These are phyloP conservation scores for Condylostoma magnum DNA, from an alignment of 169 alveolate species.

Conservation along the genomic window DNA sequence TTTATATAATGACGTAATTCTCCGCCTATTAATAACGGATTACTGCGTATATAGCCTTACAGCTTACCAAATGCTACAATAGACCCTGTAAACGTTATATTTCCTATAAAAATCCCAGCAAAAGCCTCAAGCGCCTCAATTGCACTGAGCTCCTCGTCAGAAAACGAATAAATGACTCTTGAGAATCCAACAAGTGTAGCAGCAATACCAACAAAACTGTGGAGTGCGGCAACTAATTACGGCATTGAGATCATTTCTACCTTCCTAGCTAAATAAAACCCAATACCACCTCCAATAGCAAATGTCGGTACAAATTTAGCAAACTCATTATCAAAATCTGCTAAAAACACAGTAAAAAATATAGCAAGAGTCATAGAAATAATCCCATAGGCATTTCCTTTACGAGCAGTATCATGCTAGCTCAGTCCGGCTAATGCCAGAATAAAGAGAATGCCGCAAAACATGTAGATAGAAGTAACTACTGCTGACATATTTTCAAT, in stretches of 20 bases:
- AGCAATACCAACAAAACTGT: conserved; percentile 94
- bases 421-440: conserved; percentile 77
- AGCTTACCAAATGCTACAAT: conserved; percentile 32
- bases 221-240: conserved; percentile 93
- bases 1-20: conserved; percentile 54
- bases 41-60: conserved; percentile 77
- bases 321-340: not conserved
- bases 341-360: conserved; percentile 54
- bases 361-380: conserved; percentile 79
- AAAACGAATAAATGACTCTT: too few relatives aligned
- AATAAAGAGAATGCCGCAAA: conserved; percentile 42
- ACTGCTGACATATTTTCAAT: too few relatives aligned
- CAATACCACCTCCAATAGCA: conserved; percentile 31
- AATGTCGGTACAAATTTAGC: conserved; percentile 36
- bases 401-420: conserved; percentile 76
- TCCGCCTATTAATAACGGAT: conserved; percentile 76
- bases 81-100: not conserved
- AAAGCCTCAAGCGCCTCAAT: not conserved
- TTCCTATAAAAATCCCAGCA: not conserved
- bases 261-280: conserved; percentile 46
- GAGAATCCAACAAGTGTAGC: conserved; percentile 89
- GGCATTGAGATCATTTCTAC: conserved; percentile 88
- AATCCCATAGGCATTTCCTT: conserved; percentile 82
- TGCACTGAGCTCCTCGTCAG: not conserved
- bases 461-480: too few relatives aligned